Conservation (phyloP, 768 basidiomycete species). For the Termitomyces sp. region DNA sequence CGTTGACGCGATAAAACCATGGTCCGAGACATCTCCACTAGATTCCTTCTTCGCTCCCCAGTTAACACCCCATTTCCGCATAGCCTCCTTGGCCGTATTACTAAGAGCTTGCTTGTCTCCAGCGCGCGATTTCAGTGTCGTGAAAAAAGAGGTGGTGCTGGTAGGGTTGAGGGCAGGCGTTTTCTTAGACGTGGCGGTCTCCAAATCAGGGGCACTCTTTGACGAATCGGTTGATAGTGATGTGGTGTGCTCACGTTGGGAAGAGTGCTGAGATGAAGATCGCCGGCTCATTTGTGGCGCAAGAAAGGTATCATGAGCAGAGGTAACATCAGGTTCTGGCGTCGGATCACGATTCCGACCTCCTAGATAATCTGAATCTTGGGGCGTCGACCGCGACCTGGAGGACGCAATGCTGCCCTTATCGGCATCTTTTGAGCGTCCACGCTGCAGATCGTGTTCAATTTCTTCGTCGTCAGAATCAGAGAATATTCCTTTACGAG, state of each 20-base stretch:
- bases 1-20: constrained; percentile 30
- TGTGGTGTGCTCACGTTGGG: constrained; percentile 28
- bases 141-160: constrained; percentile 63
- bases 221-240: constrained; percentile 17
- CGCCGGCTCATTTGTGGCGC: constrained; percentile 23
- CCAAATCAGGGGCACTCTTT: constrained; percentile 16
- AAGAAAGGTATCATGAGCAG: constrained; percentile 7
- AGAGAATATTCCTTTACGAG: constrained; percentile 15
- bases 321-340: constrained; percentile 9
- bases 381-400: constrained; percentile 30
- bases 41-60: constrained; percentile 67
- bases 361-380: constrained; percentile 16
- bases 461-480: constrained; percentile 13
- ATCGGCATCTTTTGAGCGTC: constrained; percentile 28
- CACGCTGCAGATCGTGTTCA: constrained; percentile 26
- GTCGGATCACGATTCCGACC: constrained; percentile 11
- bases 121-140: constrained; percentile 71
- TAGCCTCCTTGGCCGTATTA: constrained; percentile 80
- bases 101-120: constrained; percentile 82
- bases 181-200: constrained; percentile 28
- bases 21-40: constrained; percentile 37
- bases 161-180: constrained; percentile 29
- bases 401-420: constrained; percentile 14
- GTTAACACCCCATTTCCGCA: constrained; percentile 89
- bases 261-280: constrained; percentile 42